phyloP scores from a whole-genome alignment of 768 basidiomycete species.

The Podaxis carcinomalis region DNA sequence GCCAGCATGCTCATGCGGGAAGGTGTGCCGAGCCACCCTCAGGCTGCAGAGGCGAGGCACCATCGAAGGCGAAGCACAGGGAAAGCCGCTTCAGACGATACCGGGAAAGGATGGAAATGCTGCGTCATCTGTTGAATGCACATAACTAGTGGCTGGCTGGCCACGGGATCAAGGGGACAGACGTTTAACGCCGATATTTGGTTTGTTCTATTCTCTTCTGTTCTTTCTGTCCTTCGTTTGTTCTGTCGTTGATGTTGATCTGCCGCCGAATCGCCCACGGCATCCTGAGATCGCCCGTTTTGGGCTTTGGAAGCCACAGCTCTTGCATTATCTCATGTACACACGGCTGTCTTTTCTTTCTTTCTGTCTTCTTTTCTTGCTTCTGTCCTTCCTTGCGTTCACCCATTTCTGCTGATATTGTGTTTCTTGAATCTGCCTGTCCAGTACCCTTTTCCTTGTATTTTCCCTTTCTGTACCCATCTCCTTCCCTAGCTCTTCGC shows the following conservation, averaged over 20 bases:
- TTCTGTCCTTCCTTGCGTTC: background rate
- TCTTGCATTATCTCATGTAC: slow-evolving; percentile 8
- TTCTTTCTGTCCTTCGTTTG: background rate
- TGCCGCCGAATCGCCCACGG: background rate
- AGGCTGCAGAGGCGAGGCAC: slow-evolving; percentile 33
- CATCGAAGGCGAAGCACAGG: slow-evolving; percentile 54
- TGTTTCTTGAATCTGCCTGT: slow-evolving; percentile 5
- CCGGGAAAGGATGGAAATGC: slow-evolving; percentile 59
- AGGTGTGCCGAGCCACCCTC: slow-evolving; percentile 52
- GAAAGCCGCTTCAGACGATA: slow-evolving; percentile 35
- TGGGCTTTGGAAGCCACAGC: slow-evolving; percentile 5
- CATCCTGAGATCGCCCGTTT: background rate
- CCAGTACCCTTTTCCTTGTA: background rate
- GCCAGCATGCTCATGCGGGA: slow-evolving; percentile 96
- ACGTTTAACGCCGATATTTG: background rate
- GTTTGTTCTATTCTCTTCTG: slow-evolving; percentile 4
- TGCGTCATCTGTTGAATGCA: slow-evolving; percentile 60
- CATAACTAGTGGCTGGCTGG: slow-evolving; percentile 6
- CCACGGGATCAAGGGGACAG: background rate
- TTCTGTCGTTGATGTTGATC: background rate
- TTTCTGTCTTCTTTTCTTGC: background rate
- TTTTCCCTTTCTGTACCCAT: background rate
- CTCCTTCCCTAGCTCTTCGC: background rate
- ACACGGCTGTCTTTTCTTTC: background rate
- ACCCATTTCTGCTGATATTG: slow-evolving; percentile 3